Conservation (phyloP, 2,329 filamentous ascomycete species). For the Ascochyta viciae-villosae region DNA sequence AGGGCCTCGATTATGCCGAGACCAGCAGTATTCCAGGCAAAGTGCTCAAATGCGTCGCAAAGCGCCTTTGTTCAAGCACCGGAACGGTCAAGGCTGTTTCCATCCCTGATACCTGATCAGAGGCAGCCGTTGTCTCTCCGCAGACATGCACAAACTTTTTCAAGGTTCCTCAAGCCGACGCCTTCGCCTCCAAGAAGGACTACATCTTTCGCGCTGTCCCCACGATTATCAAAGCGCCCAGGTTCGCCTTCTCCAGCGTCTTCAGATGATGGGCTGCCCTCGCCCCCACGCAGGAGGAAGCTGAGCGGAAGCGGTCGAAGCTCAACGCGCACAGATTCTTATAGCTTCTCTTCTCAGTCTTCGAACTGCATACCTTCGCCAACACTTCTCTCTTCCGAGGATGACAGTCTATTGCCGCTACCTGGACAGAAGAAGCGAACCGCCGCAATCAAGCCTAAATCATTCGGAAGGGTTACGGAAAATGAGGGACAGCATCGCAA, state of each 20-base stretch:
- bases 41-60: neutral
- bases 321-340: neutral
- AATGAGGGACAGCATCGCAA: neutral
- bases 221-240: neutral
- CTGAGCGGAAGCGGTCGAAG: neutral
- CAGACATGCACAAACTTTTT: neutral
- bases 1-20: neutral
- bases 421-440: neutral
- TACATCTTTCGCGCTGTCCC: neutral
- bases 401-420: neutral
- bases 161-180: neutral
- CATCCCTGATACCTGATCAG: neutral
- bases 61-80: neutral
- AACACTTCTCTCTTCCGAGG: neutral
- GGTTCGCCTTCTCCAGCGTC: neutral
- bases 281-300: neutral
- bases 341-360: neutral
- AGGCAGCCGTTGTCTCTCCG: neutral
- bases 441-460: neutral
- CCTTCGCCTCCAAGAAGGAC: neutral
- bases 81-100: neutral
- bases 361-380: neutral
- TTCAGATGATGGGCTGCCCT: neutral
- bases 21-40: neutral
- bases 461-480: neutral